Conservation (phyloP, 306 rosid genomes). For the barrel medic (Medicago truncatula) region MtrunA17r5.0-ANR NC_053042.1:14077001-14077500, state of each 20-base stretch:
- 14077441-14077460: conserved; percentile 53
- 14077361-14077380: conserved; percentile 52
- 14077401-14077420: conserved; percentile 61
- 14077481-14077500: conserved; percentile 64
- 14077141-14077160: not conserved
- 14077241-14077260: conserved; percentile 58
- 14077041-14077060: not conserved
- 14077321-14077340: conserved; percentile 61
- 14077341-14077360: conserved; percentile 50
- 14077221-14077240: conserved; percentile 56
- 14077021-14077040: too few species aligned
- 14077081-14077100: not conserved
- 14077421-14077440: conserved; percentile 74
- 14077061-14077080: not conserved
- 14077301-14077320: conserved; percentile 69
- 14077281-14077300: conserved; percentile 40
- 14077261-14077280: conserved; percentile 50
- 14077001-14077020: too few species aligned
- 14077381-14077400: conserved; percentile 35
- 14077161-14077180: not conserved
- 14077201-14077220: conserved; percentile 66
- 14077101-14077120: too few species aligned
- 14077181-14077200: not conserved
- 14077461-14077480: conserved; percentile 77
- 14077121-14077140: not conserved